Evolutionary conservation across 768 basidiomycete genomes (phyloP).

Genomic region (Leccinum variicolor): DNA sequence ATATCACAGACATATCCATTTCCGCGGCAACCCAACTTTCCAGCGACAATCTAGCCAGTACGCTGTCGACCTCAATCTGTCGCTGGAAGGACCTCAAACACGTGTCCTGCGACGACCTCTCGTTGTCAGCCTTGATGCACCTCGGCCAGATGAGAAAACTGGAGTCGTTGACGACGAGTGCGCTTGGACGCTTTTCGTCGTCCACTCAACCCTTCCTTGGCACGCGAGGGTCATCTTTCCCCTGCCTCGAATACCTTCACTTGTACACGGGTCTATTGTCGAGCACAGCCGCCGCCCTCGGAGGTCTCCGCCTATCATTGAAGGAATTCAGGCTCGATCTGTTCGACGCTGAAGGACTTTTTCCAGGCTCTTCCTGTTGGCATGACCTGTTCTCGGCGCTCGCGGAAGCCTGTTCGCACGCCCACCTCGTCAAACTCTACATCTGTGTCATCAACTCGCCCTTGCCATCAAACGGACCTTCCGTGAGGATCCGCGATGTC

Average conservation of each 20-base stretch:
- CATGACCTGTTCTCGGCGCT: conserved; percentile 12
- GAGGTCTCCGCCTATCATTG: conserved; percentile 7
- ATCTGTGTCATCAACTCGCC: conserved; percentile 16
- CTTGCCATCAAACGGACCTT: not conserved
- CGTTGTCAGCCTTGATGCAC: conserved; percentile 15
- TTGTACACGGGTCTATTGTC: conserved; percentile 17
- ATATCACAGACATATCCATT: conserved; percentile 16
- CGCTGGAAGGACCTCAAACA: conserved; percentile 17
- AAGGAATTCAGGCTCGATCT: conserved; percentile 21
- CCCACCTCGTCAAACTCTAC: conserved; percentile 7
- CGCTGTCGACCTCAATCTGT: conserved; percentile 18
- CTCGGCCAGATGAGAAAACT: conserved; percentile 11
- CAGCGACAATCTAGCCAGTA: conserved; percentile 7
- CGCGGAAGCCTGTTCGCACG: conserved; percentile 10
- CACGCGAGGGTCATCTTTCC: not conserved
- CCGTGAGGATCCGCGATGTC: conserved; percentile 8
- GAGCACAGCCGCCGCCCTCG: conserved; percentile 5
- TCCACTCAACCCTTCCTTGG: conserved; percentile 1
- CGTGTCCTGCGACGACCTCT: conserved; percentile 23
- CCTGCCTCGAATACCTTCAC: conserved; percentile 16
- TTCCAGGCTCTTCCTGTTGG: conserved; percentile 3
- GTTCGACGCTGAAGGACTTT: conserved; percentile 15
- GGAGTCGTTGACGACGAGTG: conserved; percentile 14
- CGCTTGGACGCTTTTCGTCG: conserved; percentile 8
- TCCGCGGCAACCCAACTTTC: conserved; percentile 6